Conservation (phyloP, 345 rosid species). For the Iberis pinnata region DNA sequence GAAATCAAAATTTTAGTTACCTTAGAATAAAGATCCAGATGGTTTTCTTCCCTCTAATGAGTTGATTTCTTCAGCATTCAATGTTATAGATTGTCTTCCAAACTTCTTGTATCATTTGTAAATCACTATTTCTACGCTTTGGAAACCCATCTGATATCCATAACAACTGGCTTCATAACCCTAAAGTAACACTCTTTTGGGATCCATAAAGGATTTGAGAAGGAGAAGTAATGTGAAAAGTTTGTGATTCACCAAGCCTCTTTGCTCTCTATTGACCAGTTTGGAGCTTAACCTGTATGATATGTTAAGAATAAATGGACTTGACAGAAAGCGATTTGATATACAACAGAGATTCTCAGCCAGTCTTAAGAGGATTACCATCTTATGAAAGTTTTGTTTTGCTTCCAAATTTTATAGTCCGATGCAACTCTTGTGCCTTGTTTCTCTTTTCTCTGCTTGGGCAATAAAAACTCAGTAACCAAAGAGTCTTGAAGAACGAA, state of each 20-base stretch:
- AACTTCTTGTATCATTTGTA: not conserved
- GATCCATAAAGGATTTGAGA: too few relatives aligned
- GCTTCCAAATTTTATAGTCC: conserved; percentile 46
- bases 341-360: too few relatives aligned
- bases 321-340: too few relatives aligned
- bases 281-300: conserved; percentile 4
- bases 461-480: not conserved
- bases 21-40: conserved; percentile 79
- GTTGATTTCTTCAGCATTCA: conserved; percentile 68
- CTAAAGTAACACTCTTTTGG: too few relatives aligned
- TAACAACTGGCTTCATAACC: too few relatives aligned
- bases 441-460: conserved; percentile 43
- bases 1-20: conserved; percentile 33
- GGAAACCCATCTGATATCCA: too few relatives aligned
- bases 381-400: conserved; percentile 53
- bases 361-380: conserved; percentile 4
- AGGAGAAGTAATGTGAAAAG: too few relatives aligned
- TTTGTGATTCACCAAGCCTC: too few relatives aligned
- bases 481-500: not conserved
- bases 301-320: too few relatives aligned
- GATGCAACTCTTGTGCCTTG: conserved; percentile 71
- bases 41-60: conserved; percentile 87
- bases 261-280: conserved; percentile 3
- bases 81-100: conserved; percentile 17
- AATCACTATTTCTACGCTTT: conserved; percentile 11